These are phyloP conservation scores for Globomyces pollinis-pini DNA, from an alignment of 192 early-diverging fungal species.

Conservation along the genomic window DNA sequence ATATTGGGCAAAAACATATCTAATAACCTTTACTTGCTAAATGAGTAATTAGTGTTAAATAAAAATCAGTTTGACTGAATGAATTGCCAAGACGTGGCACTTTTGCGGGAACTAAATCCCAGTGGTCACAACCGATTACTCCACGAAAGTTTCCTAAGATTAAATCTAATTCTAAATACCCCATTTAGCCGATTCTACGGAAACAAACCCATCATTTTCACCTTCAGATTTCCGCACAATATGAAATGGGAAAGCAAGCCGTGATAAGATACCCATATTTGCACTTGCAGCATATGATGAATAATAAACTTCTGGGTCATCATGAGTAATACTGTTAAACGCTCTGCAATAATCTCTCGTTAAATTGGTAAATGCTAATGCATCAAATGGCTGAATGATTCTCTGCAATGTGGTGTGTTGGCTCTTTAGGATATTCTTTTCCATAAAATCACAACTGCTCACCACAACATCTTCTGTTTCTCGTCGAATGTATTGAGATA, in stretches of 20 bases:
- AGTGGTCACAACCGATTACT: slow-evolving; percentile 63
- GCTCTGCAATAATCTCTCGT: slow-evolving; percentile 78
- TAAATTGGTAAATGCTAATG: slow-evolving; percentile 85
- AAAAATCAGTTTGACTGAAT: slow-evolving; percentile 49
- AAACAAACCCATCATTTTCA: slow-evolving; percentile 89
- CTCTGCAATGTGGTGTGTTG: neutral
- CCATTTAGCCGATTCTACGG: slow-evolving; percentile 75
- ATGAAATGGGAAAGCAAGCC: slow-evolving; percentile 69
- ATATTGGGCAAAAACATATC: slow-evolving; percentile 6
- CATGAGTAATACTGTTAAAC: slow-evolving; percentile 83
- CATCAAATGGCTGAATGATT: slow-evolving; percentile 50
- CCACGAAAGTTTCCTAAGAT: slow-evolving; percentile 75
- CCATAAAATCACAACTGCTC: neutral
- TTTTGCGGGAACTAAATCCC: slow-evolving; percentile 66
- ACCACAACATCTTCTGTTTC: slow-evolving; percentile 31
- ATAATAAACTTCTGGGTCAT: slow-evolving; percentile 70
- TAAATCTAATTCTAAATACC: too few relatives aligned
- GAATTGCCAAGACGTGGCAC: slow-evolving; percentile 7
- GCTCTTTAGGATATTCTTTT: slow-evolving; percentile 7
- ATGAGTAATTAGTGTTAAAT: slow-evolving; percentile 58
- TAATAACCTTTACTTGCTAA: slow-evolving; percentile 61
- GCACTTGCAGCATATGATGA: slow-evolving; percentile 56
- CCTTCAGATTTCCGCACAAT: slow-evolving; percentile 74
- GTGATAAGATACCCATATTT: slow-evolving; percentile 56
- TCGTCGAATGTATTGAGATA: slow-evolving; percentile 21